Evolutionary conservation across 176 grass and related monocot genomes (phyloP), one percentile per base, ranked within the genome.

Genomic region (Thalia dealbata): DNA sequence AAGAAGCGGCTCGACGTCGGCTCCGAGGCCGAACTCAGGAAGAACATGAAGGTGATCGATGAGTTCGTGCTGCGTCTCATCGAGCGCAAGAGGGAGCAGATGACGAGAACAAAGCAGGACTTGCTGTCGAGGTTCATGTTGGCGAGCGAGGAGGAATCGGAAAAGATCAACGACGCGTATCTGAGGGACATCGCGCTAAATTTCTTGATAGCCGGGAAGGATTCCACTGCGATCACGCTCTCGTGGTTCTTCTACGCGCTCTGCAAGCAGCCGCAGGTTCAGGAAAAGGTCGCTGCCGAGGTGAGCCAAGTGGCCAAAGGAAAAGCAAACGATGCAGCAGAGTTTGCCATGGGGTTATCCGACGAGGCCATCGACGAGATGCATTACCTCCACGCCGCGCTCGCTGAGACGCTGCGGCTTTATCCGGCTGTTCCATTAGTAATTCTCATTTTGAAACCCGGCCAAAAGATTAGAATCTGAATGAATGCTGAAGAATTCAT

Each of bases 231-330:
- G 8, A 78, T 74, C 50, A 86, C 85, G 24, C 88, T 91, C 4
- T 78, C 91, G 13, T 96, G 88, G 91, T 80, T 96, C 75, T 81
- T 96, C 45, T 96, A 82, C 50, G 80, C 88, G 85, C 51, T 96
- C 3, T 91, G 88, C 69, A 96, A 86, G 67, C 84, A 91, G 78
- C 85, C 91, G 9, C 50, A 71, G 29, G 43, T 91, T 55, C 83
- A 91, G 70, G 85, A 91, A 30, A 96, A 88, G 79, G 18, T 91
- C 64, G 69, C 73, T 25, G 69, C 67, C 14, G 88, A 91, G 73
- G 76, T 91, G 44, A 76, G 76, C 4, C 79, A 79, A 26, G 72
- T 55, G 3, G 73, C 82, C 19, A 59, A 79, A 26, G 60, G 1
- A 4, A 4, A 38, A 38, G 32, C 3, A 4, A 38, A 43, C 42